These are phyloP conservation scores for Fraxinus dipetala DNA, from an alignment of 305 asterid species.

Conservation along the genomic window DNA sequence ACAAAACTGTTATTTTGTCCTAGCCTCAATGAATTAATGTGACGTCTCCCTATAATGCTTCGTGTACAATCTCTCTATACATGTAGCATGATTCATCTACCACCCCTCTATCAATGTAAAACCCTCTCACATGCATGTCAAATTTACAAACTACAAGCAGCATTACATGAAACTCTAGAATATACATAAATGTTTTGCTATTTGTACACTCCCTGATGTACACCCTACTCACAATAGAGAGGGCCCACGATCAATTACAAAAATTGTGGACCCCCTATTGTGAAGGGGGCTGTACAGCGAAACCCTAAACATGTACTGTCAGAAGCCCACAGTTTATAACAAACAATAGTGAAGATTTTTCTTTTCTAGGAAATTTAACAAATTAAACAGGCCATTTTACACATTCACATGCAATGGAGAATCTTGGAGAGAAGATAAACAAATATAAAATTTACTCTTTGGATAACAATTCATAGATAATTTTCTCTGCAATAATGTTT, in stretches of 20 bases:
- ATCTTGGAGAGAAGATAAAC: neutral
- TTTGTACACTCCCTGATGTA: neutral
- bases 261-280: too few species aligned
- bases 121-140: neutral
- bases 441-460: neutral
- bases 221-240: too few species aligned
- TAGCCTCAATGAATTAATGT: neutral
- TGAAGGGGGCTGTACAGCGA: neutral
- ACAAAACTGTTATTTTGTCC: neutral
- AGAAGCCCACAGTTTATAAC: neutral
- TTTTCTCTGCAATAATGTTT: neutral
- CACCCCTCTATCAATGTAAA: neutral
- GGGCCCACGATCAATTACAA: too few species aligned
- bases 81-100: neutral
- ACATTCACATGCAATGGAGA: neutral
- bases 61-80: neutral
- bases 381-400: neutral
- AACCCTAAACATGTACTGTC: neutral
- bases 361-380: neutral
- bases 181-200: neutral
- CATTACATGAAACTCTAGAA: neutral
- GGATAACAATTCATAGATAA: neutral
- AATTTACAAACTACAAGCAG: neutral
- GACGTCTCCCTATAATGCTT: neutral
- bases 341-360: neutral